Conservation (phyloP, 2,329 filamentous ascomycete species). For the Colletotrichum melonis region DNA sequence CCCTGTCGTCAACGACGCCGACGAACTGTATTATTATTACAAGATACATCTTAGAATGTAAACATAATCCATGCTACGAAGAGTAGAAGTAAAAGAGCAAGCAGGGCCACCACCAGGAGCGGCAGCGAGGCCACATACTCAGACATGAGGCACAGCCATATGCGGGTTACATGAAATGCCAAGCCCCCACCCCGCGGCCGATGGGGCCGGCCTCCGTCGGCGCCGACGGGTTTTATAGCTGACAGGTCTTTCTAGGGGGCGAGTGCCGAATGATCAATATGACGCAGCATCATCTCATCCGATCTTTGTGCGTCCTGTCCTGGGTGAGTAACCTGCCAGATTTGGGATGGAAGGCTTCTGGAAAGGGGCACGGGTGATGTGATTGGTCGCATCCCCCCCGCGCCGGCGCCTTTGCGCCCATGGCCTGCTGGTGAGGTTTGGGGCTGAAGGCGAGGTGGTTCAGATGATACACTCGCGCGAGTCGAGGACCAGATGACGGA, state of each 20-base stretch:
- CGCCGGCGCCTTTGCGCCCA: not conserved
- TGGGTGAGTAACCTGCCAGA: not conserved
- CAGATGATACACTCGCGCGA: conserved; percentile 28
- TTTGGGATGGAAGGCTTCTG: conserved; percentile 6
- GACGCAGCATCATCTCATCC: conserved; percentile 18
- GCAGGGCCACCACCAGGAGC: not conserved
- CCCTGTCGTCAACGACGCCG: not conserved
- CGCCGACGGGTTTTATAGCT: not conserved
- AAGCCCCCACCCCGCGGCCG: not conserved
- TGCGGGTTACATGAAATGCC: not conserved
- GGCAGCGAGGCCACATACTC: not conserved
- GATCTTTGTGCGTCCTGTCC: not conserved
- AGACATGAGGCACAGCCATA: not conserved
- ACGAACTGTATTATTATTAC: conserved; percentile 8
- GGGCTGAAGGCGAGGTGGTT: conserved; percentile 15
- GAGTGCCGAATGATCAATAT: conserved; percentile 11
- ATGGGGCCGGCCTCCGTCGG: not conserved
- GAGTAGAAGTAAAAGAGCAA: not conserved
- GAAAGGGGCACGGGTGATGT: conserved; percentile 1
- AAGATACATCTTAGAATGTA: not conserved
- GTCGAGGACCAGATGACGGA: conserved; percentile 7
- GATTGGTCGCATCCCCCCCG: not conserved
- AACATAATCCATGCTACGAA: not conserved
- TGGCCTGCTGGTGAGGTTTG: not conserved
- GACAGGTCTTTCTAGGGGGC: no score